phyloP scores from a whole-genome alignment of 2,329 filamentous ascomycete genomes.

The Trichophyton benhamiae region DNA sequence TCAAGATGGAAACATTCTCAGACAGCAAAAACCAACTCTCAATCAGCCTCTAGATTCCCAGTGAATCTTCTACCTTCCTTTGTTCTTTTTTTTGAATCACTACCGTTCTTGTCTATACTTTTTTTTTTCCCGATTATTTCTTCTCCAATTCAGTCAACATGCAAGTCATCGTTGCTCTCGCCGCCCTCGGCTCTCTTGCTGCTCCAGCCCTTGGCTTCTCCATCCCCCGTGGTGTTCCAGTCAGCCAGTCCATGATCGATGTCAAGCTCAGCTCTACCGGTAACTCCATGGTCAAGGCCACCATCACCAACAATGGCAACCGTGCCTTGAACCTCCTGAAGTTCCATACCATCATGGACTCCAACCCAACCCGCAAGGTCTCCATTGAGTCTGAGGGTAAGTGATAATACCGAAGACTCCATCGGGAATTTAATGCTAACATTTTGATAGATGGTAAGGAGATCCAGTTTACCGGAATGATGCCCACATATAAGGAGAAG shows the following conservation, averaged over 20 bases:
- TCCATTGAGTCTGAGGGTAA: slow-evolving; percentile 10
- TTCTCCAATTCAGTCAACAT: slow-evolving; percentile 4
- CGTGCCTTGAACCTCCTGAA: slow-evolving; percentile 5
- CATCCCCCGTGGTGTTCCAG: not conserved
- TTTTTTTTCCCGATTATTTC: not conserved
- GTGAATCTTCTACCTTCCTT: not conserved
- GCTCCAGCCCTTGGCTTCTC: slow-evolving; percentile 3
- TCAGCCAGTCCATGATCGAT: slow-evolving; percentile 1
- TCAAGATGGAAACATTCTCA: not conserved
- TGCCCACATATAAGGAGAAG: not conserved
- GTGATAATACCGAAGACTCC: not conserved
- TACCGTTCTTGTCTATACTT: not conserved
- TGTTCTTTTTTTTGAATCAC: not conserved
- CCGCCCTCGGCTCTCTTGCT: slow-evolving; percentile 6
- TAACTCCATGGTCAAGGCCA: slow-evolving; percentile 11
- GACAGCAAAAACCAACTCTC: not conserved
- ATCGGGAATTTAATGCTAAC: not conserved
- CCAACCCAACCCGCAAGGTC: slow-evolving; percentile 7
- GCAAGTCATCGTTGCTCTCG: slow-evolving; percentile 4
- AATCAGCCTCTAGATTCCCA: not conserved
- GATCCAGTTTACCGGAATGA: slow-evolving; percentile 9
- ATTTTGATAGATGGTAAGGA: not conserved
- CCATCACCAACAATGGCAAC: slow-evolving; percentile 9
- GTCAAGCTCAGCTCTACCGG: slow-evolving; percentile 9
- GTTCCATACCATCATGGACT: slow-evolving; percentile 11